A percentile compares a stretch with the other conserved stretches of the same genome.
Evolutionary conservation across 2,329 filamentous ascomycete species (phyloP).

Genomic region (Dactylellina haptotyla): DNA sequence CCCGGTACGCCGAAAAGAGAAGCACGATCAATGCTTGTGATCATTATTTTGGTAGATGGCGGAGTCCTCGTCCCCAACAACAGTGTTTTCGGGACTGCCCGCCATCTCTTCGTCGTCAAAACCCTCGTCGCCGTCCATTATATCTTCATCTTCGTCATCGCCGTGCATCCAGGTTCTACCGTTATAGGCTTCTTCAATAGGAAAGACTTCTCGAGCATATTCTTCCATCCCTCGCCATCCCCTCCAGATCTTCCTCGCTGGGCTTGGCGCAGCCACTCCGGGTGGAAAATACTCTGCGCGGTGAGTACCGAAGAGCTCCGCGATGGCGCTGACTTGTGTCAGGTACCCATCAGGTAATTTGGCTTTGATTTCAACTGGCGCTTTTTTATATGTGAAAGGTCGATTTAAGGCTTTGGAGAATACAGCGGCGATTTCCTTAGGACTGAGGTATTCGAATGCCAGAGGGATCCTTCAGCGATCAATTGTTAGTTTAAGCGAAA

Average conservation of each 20-base stretch:
- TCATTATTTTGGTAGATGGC: slow-evolving; percentile 38
- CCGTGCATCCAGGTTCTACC: slow-evolving; percentile 90
- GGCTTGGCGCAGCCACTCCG: slow-evolving; percentile 72
- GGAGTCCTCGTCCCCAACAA: slow-evolving; percentile 47
- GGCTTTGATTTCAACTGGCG: slow-evolving; percentile 83
- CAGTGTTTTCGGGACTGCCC: slow-evolving; percentile 50
- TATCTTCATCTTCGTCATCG: slow-evolving; percentile 64
- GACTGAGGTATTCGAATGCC: slow-evolving; percentile 88
- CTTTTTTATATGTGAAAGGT: slow-evolving; percentile 79
- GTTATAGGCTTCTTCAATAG: slow-evolving; percentile 92
- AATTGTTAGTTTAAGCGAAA: slow-evolving; percentile 60
- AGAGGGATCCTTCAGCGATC: slow-evolving; percentile 74
- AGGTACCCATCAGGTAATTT: slow-evolving; percentile 88
- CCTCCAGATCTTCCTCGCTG: slow-evolving; percentile 87
- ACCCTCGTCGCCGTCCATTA: slow-evolving; percentile 45
- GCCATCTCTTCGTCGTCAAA: slow-evolving; percentile 50
- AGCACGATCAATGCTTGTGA: slow-evolving; percentile 30
- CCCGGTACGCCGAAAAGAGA: slow-evolving; percentile 47
- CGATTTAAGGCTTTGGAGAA: slow-evolving; percentile 82
- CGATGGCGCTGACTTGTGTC: slow-evolving; percentile 79
- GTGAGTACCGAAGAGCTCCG: slow-evolving; percentile 69
- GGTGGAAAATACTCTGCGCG: slow-evolving; percentile 58
- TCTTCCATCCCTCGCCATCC: slow-evolving; percentile 90
- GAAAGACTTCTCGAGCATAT: slow-evolving; percentile 93
- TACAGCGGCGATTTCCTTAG: slow-evolving; percentile 79